phyloP scores from a whole-genome alignment of 805 yeast genomes.

The Jamesozyma gamospora region DNA sequence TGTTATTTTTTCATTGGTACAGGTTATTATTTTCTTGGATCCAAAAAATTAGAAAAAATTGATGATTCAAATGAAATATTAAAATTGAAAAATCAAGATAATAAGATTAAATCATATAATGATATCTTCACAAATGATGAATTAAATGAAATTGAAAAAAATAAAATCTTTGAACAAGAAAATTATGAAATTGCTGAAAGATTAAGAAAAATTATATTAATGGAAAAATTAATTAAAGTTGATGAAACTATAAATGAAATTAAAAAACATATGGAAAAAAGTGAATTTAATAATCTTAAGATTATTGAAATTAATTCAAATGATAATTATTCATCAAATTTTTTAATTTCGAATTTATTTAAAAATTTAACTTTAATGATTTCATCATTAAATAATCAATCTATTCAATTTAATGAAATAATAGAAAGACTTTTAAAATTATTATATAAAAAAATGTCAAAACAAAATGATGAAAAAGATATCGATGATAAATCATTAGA shows the following conservation, averaged over 20 bases:
- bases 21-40: constrained; percentile 23
- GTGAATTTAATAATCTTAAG: constrained; percentile 6
- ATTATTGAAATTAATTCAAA: constrained; percentile 10
- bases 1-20: constrained; percentile 64
- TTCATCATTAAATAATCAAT: constrained; percentile 18
- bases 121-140: constrained; percentile 23
- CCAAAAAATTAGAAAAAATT: constrained; percentile 18
- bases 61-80: constrained; percentile 25
- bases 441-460: constrained; percentile 23
- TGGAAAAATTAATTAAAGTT: constrained; percentile 29
- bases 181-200: constrained; percentile 54
- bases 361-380: constrained; percentile 12
- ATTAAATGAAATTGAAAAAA: constrained; percentile 19
- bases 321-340: constrained; percentile 16
- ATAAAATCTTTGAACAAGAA: constrained; percentile 39
- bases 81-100: constrained; percentile 7
- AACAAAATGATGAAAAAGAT: constrained; percentile 10
- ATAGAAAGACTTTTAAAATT: constrained; percentile 10
- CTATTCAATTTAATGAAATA: constrained; percentile 16
- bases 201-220: constrained; percentile 43
- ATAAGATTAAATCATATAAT: constrained; percentile 4
- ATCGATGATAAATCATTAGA: constrained; percentile 58
- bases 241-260: constrained; percentile 19
- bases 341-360: constrained; percentile 15
- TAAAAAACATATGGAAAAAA: constrained; percentile 10